These are phyloP conservation scores for Barnettozyma sucrosica DNA, from an alignment of 805 yeast genomes.

Conservation along the genomic window DNA sequence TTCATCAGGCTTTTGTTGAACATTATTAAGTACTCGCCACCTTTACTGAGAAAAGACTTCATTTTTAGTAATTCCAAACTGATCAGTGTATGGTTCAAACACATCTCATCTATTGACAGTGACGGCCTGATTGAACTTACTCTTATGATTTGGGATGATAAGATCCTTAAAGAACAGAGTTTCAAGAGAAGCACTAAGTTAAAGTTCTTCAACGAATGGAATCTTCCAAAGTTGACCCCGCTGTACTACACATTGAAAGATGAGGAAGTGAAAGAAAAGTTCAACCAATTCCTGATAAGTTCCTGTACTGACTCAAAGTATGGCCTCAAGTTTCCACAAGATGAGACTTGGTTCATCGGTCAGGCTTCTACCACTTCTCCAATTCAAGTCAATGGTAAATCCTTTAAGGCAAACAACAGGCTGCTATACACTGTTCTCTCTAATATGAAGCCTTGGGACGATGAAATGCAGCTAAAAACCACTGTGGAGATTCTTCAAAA, in stretches of 20 bases:
- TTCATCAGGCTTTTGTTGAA: slow-evolving; percentile 59
- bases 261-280: slow-evolving; percentile 31
- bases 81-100: slow-evolving; percentile 63
- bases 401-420: slow-evolving; percentile 62
- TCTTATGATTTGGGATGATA: slow-evolving; percentile 41
- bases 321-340: slow-evolving; percentile 42
- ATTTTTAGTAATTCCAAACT: slow-evolving; percentile 51
- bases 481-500: slow-evolving; percentile 42
- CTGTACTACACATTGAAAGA: slow-evolving; percentile 37
- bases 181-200: slow-evolving; percentile 68
- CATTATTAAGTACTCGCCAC: slow-evolving; percentile 42
- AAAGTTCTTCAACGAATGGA: slow-evolving; percentile 72
- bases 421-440: slow-evolving; percentile 57
- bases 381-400: slow-evolving; percentile 41
- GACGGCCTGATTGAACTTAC: slow-evolving; percentile 34
- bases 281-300: slow-evolving; percentile 42
- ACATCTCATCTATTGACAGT: slow-evolving; percentile 49
- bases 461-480: slow-evolving; percentile 53
- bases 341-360: slow-evolving; percentile 45
- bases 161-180: slow-evolving; percentile 51
- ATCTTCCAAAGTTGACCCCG: slow-evolving; percentile 50
- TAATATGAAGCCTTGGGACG: slow-evolving; percentile 77
- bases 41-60: slow-evolving; percentile 59
- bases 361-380: slow-evolving; percentile 22
- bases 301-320: slow-evolving; percentile 43